A percentile compares a stretch with the other conserved stretches of the same genome.
Evolutionary conservation across 139 green algal species (phyloP).

Genomic region (Ostreobium quekettii): DNA sequence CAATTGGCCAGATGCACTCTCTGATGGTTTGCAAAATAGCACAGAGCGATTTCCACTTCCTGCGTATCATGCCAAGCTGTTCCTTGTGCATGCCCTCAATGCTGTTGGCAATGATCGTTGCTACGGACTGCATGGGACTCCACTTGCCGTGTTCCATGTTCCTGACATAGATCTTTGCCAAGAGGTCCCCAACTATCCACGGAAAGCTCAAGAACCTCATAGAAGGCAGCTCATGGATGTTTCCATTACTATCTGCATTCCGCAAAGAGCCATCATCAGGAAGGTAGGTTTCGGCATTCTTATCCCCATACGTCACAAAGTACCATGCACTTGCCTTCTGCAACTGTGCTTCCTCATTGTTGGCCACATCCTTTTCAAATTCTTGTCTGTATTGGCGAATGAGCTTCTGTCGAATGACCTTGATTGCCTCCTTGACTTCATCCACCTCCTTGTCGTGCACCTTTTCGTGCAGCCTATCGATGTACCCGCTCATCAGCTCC

Average conservation of each 20-base stretch:
- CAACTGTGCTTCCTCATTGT: background rate
- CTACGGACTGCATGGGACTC: too few species aligned
- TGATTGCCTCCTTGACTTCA: background rate
- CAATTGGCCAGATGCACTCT: too few species aligned
- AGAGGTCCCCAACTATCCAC: constrained; percentile 5
- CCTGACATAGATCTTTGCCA: constrained; percentile 9
- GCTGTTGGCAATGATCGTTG: too few species aligned
- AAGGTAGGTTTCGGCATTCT: background rate
- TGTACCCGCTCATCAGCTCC: background rate
- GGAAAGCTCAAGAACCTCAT: constrained; percentile 16
- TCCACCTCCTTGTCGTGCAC: constrained; percentile 1
- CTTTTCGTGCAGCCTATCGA: background rate
- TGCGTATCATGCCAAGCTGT: too few species aligned
- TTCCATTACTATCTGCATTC: background rate
- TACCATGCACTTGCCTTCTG: constrained; percentile 16
- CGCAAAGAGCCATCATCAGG: background rate
- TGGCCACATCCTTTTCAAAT: background rate
- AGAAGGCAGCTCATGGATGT: too few species aligned
- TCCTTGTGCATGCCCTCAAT: too few species aligned
- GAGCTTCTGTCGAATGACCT: constrained; percentile 1
- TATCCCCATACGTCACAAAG: constrained; percentile 1
- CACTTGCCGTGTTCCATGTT: too few species aligned
- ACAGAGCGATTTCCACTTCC: too few species aligned
- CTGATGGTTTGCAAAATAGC: too few species aligned
- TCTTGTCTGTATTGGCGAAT: background rate